Base-by-base conservation (phyloP, 192 early-diverging fungal genomes). In the Coemansia sp. region DNA sequence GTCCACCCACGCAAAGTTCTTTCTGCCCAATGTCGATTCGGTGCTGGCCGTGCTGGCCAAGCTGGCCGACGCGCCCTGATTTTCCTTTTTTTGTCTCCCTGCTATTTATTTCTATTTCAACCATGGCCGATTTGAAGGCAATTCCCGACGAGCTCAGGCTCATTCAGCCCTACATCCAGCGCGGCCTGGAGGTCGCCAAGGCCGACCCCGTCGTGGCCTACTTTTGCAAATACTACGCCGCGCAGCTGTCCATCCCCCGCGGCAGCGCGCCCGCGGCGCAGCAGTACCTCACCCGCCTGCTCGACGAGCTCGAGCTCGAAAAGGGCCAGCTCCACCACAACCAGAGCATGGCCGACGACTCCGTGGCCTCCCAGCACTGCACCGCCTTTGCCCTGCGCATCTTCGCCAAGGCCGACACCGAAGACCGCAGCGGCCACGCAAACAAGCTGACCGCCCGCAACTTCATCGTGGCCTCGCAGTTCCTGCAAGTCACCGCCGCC, bases 171-270 rank as follows among this genome's bases (percentile, higher is more conserved):
- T 96, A 81, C 69, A 67, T 99, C 32, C 91, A 93, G 63, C 82
- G 94, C 14, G 84, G 84, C 0, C 80, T 84, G 8, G 94, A 99
- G 65, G 73, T 96, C 7, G 58, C 74, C 20, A 63, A 79, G 9
- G 81, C 84, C 29, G 94, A 99, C 39, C 93, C 96, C 8, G 69
- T 96, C 4, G 82, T 97, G 4, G 78, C 96, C 2, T 99, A 99
- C 61, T 99, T 93, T 64, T 89, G 96, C 93, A 81, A 69, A 56
- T 70, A 60, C 80, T 93, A 94, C 68, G 93, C 95, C 2, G 90
- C 82, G 7, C 85, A 87, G 36, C 79, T 87, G 8, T 90, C 89
- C 8, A 82, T 97, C 23, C 63, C 78, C 67, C 31, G 59, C 72
- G 48, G 49, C 5, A 79, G 75, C 49, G 70, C 68, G 38, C 66